Evolutionary conservation across 2,329 filamentous ascomycete genomes (phyloP), one percentile per base, ranked within the genome.

Genomic region (Pleurostoma richardsiae): DNA sequence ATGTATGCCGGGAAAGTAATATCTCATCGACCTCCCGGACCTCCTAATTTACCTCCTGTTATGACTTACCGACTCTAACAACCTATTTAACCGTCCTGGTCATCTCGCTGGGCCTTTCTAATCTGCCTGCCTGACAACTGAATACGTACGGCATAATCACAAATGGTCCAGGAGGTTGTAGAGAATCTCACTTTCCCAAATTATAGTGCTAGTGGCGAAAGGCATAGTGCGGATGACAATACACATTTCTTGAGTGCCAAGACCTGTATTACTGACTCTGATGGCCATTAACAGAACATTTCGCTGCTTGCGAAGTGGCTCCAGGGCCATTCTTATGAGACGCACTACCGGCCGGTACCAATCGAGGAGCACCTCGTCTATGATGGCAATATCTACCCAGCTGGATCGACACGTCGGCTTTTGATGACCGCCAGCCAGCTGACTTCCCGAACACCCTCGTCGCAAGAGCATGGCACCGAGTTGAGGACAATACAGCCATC

Each of bases 311-410:
- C 85, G 3, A 70, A 72, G 31, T 90, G 87, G 87, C 77, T 90
- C 11, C 68, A 77, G 41, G 86, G 82, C 1, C 83, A 85, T 55
- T 86, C 80, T 42, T 90, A 88, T 56, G 80, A 84, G 54, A 90
- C 86, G 3, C 79, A 75, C 45, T 90, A 89, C 59, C 77, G 82
- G 2, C 86, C 87, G 1, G 74, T 91, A n/a, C 86, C 86, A 0
- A 82, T 91, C 27, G 77, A 88, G 44, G 87, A 90, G 56, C 79
- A 88, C 57, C 69, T 90, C 1, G 86, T 90, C 4, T 86, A 82
- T 58, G 83, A 89, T 41, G 80, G 85, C 48, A 73, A 73, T 5
- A 73, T 90, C 7, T 89, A 88, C 55, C 74, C 77, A 4, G 79
- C 81, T 26, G 74, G 75, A 30, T 78, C 69, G n/a, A 80, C 79